Evolutionary conservation across 2,329 filamentous ascomycete species (phyloP).

Genomic region (Trichoderma koningii): DNA sequence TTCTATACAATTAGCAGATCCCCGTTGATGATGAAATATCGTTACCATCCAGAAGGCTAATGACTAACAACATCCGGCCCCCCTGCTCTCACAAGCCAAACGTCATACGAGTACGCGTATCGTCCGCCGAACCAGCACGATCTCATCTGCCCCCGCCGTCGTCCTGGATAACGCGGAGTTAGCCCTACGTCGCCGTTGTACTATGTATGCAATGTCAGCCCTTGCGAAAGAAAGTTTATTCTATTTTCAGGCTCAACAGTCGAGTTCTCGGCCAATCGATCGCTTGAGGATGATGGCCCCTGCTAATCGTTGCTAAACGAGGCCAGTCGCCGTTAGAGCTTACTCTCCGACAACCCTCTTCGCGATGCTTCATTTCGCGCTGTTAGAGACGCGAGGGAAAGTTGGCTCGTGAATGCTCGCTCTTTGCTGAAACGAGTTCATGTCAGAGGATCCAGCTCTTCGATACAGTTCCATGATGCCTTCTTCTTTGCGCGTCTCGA

Average conservation of each 20-base stretch:
- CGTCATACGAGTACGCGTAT: conserved; percentile 9
- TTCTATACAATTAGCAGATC: too few relatives aligned
- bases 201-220: conserved; percentile 3
- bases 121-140: not conserved
- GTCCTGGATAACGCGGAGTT: too few relatives aligned
- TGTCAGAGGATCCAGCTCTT: not conserved
- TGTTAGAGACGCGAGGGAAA: not conserved
- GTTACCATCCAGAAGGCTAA: not conserved
- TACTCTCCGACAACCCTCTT: not conserved
- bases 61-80: not conserved
- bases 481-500: accelerated
- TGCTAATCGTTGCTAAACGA: not conserved
- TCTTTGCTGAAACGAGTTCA: not conserved
- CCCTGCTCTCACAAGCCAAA: not conserved
- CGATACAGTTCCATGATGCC: not conserved
- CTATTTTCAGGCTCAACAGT: conserved; percentile 13
- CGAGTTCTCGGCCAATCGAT: not conserved
- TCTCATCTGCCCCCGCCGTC: too few relatives aligned
- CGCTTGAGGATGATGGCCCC: not conserved
- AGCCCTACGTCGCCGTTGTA: too few relatives aligned
- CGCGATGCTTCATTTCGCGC: not conserved
- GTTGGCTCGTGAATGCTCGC: conserved; percentile 13
- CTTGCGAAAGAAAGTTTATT: not conserved
- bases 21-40: not conserved
- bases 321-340: conserved; percentile 1